These are phyloP conservation scores for Pseudoturritis turrita DNA, from an alignment of 345 rosid genomes.

Conservation along the genomic window DNA sequence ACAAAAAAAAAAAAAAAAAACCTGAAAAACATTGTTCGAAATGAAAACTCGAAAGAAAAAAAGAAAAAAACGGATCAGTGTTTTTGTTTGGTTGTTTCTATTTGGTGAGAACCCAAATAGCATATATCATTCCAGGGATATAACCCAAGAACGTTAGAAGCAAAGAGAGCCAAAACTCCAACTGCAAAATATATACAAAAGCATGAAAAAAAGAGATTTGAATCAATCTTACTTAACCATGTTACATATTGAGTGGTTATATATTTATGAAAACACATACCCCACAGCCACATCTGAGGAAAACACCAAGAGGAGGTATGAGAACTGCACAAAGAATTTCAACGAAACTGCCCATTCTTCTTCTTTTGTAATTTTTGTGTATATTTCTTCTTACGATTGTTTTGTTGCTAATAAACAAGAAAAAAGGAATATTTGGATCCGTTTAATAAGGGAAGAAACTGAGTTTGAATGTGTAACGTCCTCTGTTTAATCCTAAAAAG, in stretches of 20 bases:
- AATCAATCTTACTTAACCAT: neutral
- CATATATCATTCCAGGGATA: slow-evolving; percentile 69
- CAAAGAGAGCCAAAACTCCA: slow-evolving; percentile 78
- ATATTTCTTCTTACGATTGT: neutral
- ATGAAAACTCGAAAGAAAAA: neutral
- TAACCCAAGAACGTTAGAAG: slow-evolving; percentile 51
- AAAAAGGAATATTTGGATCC: neutral
- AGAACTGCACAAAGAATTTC: slow-evolving; percentile 64
- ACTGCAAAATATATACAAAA: slow-evolving; percentile 33
- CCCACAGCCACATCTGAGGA: slow-evolving; percentile 60
- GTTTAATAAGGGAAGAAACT: neutral
- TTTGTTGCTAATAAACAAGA: neutral
- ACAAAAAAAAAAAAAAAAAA: neutral
- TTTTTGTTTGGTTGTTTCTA: slow-evolving; percentile 6
- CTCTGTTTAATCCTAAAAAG: slow-evolving; percentile 23
- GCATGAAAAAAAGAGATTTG: neutral
- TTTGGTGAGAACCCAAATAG: slow-evolving; percentile 42
- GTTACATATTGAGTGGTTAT: neutral
- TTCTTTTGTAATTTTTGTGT: slow-evolving; percentile 3
- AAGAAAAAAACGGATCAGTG: neutral
- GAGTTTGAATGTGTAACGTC: slow-evolving; percentile 21
- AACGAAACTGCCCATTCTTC: slow-evolving; percentile 14
- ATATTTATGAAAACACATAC: slow-evolving; percentile 28
- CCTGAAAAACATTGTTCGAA: neutral
- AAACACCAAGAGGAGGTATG: slow-evolving; percentile 85